A percentile compares a stretch with the other conserved stretches of the same genome.
phyloP scores from a whole-genome alignment of 306 rosid species.

The Rosa rugosa region DNA sequence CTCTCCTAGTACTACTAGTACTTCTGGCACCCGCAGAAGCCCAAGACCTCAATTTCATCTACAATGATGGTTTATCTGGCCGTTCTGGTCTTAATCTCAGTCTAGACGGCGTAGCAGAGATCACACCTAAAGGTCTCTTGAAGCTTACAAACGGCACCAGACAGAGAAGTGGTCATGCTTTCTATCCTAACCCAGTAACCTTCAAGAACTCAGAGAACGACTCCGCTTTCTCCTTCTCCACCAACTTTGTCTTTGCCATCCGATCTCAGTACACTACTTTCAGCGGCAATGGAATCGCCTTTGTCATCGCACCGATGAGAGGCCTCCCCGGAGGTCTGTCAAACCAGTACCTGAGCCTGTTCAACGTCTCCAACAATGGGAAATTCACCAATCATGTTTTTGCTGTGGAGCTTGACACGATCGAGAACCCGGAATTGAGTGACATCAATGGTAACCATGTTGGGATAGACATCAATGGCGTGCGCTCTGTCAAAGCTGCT shows the following conservation, averaged over 20 bases:
- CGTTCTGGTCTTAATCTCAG: conserved; percentile 8
- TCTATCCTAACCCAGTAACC: conserved; percentile 39
- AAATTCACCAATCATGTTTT: conserved; percentile 32
- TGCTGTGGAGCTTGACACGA: conserved; percentile 47
- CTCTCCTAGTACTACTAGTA: conserved; percentile 24
- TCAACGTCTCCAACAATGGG: neutral
- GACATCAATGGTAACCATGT: conserved; percentile 37
- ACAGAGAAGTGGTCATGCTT: conserved; percentile 53
- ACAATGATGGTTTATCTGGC: neutral
- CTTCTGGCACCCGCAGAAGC: neutral
- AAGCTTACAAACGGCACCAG: conserved; percentile 31
- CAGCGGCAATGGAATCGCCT: conserved; percentile 26
- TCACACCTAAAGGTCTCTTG: conserved; percentile 48
- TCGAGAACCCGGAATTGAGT: neutral
- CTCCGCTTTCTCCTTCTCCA: conserved; percentile 48
- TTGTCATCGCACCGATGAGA: conserved; percentile 5
- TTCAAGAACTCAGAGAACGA: conserved; percentile 42
- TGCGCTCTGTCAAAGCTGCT: conserved; percentile 29
- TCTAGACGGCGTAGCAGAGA: conserved; percentile 49
- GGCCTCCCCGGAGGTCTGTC: neutral
- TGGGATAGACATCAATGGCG: conserved; percentile 58
- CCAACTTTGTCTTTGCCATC: conserved; percentile 62
- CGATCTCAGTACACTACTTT: conserved; percentile 31
- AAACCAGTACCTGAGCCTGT: neutral
- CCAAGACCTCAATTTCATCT: neutral